Conservation (phyloP, 1,139 yeast species). For the Candida pseudoviswanathii region DNA sequence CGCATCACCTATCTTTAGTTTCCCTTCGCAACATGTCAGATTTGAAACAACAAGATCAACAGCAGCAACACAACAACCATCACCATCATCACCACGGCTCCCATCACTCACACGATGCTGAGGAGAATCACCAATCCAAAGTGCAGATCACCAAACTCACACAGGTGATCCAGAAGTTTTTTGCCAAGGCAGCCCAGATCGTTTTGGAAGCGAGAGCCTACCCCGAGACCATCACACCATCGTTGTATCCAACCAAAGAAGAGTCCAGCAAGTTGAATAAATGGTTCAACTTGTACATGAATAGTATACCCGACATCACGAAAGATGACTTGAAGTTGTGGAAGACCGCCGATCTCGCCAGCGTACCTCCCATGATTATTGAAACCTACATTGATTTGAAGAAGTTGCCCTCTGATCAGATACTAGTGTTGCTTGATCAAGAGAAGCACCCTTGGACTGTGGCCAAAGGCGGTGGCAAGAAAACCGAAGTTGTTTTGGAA, state of each 20-base stretch:
- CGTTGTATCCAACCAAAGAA: constrained; percentile 10
- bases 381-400: constrained; percentile 82
- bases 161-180: constrained; percentile 66
- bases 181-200: constrained; percentile 68
- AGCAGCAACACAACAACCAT: neutral
- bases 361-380: constrained; percentile 76
- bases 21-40: constrained; percentile 1
- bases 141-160: constrained; percentile 38
- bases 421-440: constrained; percentile 59
- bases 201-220: constrained; percentile 25
- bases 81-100: neutral
- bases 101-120: no score
- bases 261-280: constrained; percentile 39
- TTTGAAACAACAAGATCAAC: constrained; percentile 1
- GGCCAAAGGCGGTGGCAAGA: constrained; percentile 46
- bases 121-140: constrained; percentile 23
- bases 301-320: constrained; percentile 42
- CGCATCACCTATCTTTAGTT: neutral
- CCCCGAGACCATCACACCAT: constrained; percentile 13
- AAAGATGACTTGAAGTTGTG: constrained; percentile 64
- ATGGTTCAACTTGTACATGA: constrained; percentile 71
- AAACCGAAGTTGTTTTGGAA: constrained; percentile 83
- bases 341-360: constrained; percentile 47
- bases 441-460: constrained; percentile 45
- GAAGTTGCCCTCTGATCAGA: constrained; percentile 58